A percentile compares a stretch with the other conserved stretches of the same genome.
Conservation (phyloP, 495 filamentous ascomycete genomes). For the Coniosporium apollinis region DNA sequence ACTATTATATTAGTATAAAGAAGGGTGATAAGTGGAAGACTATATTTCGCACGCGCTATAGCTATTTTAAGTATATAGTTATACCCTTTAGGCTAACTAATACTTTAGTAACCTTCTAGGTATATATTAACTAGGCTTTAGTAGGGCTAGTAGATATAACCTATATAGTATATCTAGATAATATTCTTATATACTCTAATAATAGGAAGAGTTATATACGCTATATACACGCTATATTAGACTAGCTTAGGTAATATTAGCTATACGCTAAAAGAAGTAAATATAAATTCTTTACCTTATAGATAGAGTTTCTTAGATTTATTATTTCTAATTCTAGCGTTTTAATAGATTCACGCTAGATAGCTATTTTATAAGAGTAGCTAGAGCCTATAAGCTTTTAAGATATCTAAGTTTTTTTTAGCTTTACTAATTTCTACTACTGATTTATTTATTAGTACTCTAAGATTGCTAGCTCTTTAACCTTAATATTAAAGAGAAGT, state of each 20-base stretch:
- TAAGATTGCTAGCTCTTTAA: slow-evolving; percentile 5
- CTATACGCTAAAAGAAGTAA: slow-evolving; percentile 18
- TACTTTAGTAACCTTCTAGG: slow-evolving; percentile 1
- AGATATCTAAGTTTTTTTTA: slow-evolving; percentile 11
- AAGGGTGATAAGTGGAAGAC: slow-evolving; percentile 6
- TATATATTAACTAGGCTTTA: slow-evolving; percentile 5
- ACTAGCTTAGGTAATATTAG: background rate
- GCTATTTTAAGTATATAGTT: slow-evolving; percentile 5
- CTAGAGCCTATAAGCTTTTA: slow-evolving; percentile 6
- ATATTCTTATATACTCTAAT: slow-evolving; percentile 9
- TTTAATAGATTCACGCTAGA: slow-evolving; percentile 17
- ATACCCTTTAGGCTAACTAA: slow-evolving; percentile 7
- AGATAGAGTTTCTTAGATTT: slow-evolving; percentile 19
- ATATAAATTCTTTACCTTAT: slow-evolving; percentile 18
- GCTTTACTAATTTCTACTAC: slow-evolving; percentile 14
- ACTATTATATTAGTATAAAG: slow-evolving; percentile 8
- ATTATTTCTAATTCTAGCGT: slow-evolving; percentile 16
- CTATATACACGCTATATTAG: slow-evolving; percentile 1
- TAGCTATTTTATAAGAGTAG: slow-evolving; percentile 7
- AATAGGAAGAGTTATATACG: background rate
- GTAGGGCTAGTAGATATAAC: slow-evolving; percentile 3
- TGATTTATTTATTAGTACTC: slow-evolving; percentile 11
- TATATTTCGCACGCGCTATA: slow-evolving; percentile 3
- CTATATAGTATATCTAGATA: slow-evolving; percentile 6
- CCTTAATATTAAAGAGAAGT: too few relatives aligned